A percentile compares a stretch with the other conserved stretches of the same genome.
These are phyloP conservation scores for Kockovaella imperatae DNA, from an alignment of 768 basidiomycete species.

Conservation along the genomic window DNA sequence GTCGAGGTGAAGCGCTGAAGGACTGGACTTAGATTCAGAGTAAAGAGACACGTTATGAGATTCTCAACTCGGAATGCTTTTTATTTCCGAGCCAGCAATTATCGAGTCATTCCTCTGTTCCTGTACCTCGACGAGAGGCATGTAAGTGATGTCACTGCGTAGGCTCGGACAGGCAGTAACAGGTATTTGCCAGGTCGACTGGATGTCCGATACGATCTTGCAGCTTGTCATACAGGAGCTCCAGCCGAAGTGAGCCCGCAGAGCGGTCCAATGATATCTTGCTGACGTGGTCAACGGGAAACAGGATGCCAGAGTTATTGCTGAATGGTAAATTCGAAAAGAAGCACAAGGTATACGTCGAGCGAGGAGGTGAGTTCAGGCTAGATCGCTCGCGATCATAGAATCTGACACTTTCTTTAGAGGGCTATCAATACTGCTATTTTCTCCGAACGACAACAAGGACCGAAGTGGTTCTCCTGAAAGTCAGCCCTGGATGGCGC, in stretches of 20 bases:
- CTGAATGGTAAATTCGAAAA: conserved; percentile 45
- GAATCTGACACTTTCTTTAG: conserved; percentile 47
- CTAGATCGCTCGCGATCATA: too few relatives aligned
- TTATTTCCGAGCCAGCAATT: conserved; percentile 71
- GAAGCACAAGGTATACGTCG: conserved; percentile 69
- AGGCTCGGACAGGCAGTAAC: neutral
- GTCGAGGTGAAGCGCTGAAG: too few relatives aligned
- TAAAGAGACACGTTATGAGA: too few relatives aligned
- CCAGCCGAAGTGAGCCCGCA: conserved; percentile 60
- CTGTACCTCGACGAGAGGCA: conserved; percentile 84
- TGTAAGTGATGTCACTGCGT: conserved; percentile 41
- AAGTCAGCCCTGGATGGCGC: conserved; percentile 50
- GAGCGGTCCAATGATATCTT: too few relatives aligned
- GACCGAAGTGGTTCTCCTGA: conserved; percentile 65
- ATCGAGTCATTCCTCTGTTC: conserved; percentile 69
- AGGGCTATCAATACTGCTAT: conserved; percentile 82
- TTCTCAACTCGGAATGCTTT: conserved; percentile 69
- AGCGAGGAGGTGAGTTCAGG: conserved; percentile 62
- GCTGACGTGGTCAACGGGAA: conserved; percentile 43
- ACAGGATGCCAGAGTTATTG: conserved; percentile 42
- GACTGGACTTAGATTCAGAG: too few relatives aligned
- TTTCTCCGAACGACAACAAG: conserved; percentile 76
- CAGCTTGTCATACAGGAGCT: conserved; percentile 75
- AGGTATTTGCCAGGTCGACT: conserved; percentile 47
- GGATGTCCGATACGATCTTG: conserved; percentile 79